phyloP scores from a whole-genome alignment of 495 filamentous ascomycete species.

The Aspergillus haitiensis region DNA sequence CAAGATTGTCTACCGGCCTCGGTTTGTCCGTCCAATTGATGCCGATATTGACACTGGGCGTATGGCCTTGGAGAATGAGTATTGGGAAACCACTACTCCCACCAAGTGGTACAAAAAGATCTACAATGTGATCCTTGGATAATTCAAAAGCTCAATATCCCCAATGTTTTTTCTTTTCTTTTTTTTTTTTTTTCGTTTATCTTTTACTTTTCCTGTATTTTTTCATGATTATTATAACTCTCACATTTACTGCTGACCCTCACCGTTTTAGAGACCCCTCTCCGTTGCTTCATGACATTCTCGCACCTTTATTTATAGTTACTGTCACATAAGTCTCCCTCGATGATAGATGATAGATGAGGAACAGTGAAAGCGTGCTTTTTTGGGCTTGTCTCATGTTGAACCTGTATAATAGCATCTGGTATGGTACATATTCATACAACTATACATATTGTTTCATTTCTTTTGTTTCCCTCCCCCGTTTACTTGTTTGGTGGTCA shows the following conservation, averaged over 20 bases:
- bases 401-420: too few relatives aligned
- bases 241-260: background rate
- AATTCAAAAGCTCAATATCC: background rate
- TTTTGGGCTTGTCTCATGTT: too few relatives aligned
- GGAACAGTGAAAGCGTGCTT: too few relatives aligned
- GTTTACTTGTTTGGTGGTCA: conserved; percentile 1
- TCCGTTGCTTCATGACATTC: background rate
- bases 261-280: too few relatives aligned
- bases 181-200: background rate
- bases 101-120: conserved; percentile 43
- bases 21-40: conserved; percentile 44
- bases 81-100: conserved; percentile 45
- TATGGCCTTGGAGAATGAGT: conserved; percentile 41
- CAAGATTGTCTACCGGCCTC: conserved; percentile 50
- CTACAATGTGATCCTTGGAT: conserved; percentile 29
- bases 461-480: background rate
- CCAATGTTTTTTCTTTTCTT: too few relatives aligned
- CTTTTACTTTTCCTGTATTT: background rate
- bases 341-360: background rate
- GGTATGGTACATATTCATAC: too few relatives aligned
- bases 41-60: conserved; percentile 53
- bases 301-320: background rate
- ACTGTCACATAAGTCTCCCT: background rate
- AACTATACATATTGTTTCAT: background rate
- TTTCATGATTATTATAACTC: background rate